phyloP scores from a whole-genome alignment of 2,329 filamentous ascomycete genomes.

The Chaetothyriales sp. region DNA sequence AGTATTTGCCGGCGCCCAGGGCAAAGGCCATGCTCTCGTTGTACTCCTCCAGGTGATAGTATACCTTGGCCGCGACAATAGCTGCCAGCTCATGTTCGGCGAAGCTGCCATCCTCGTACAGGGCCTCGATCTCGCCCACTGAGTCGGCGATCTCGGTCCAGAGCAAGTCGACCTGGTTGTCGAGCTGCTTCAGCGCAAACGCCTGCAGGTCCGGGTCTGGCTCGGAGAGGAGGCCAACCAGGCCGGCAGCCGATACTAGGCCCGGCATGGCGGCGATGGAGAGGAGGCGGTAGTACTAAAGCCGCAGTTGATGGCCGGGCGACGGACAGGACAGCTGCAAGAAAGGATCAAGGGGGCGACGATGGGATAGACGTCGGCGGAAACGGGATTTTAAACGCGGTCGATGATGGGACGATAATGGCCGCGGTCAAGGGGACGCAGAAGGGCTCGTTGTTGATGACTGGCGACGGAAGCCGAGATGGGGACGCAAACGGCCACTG shows the following conservation, averaged over 20 bases:
- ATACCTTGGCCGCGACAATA: slow-evolving; percentile 90
- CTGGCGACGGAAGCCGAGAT: no score
- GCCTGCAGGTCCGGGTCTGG: slow-evolving; percentile 87
- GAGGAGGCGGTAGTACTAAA: background rate
- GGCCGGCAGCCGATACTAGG: slow-evolving; percentile 82
- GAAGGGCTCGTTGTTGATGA: no score
- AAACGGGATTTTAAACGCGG: no score
- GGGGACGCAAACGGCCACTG: background rate
- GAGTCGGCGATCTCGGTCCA: slow-evolving; percentile 95
- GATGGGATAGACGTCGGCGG: background rate
- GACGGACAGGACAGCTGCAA: no score
- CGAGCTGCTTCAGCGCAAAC: slow-evolving; percentile 87
- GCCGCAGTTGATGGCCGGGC: background rate
- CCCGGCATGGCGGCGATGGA: slow-evolving; percentile 53
- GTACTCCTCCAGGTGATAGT: slow-evolving; percentile 97
- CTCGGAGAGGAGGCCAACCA: slow-evolving; percentile 88
- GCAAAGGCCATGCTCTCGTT: slow-evolving; percentile 99
- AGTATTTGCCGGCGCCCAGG: slow-evolving; percentile 82
- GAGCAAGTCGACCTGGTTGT: slow-evolving; percentile 89
- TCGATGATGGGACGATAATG: no score
- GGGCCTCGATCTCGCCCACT: slow-evolving; percentile 85
- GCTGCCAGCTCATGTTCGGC: slow-evolving; percentile 87
- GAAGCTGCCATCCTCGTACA: slow-evolving; percentile 93
- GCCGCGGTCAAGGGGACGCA: no score
- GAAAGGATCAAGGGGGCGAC: background rate